phyloP scores from a whole-genome alignment of 208 protist genomes.

The Acanthamoeba lenticulata region DNA sequence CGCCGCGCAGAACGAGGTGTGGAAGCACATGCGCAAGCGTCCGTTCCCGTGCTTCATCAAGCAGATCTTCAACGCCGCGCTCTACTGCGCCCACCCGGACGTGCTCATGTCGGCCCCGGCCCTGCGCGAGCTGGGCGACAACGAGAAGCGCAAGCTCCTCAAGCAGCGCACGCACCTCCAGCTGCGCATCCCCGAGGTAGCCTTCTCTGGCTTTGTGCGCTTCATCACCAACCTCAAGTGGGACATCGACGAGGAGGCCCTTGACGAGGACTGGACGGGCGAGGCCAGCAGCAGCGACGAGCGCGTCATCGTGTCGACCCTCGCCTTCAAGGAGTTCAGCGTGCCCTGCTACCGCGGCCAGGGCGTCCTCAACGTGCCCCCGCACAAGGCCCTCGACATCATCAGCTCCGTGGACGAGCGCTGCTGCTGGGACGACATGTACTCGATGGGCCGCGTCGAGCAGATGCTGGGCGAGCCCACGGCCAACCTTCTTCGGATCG shows the following conservation, averaged over 20 bases:
- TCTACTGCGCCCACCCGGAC: neutral
- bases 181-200: neutral
- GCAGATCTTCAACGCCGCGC: conserved; percentile 12
- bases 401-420: conserved; percentile 27
- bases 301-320: neutral
- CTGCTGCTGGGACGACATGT: conserved; percentile 45
- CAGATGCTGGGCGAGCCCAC: neutral
- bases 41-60: neutral
- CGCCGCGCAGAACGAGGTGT: conserved; percentile 26
- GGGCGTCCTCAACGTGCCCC: neutral
- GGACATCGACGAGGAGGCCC: neutral
- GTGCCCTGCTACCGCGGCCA: neutral
- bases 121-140: neutral
- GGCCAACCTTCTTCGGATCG: neutral
- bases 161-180: neutral
- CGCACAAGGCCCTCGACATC: conserved; percentile 31
- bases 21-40: conserved; percentile 18
- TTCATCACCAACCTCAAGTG: neutral
- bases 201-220: conserved; percentile 14
- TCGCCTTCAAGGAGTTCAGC: neutral
- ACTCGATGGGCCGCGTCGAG: neutral
- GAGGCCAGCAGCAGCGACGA: neutral
- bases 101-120: neutral
- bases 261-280: neutral
- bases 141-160: neutral